Percentiles rank a stretch among this genome's conserved stretches.
Evolutionary conservation across 805 yeast species (phyloP).

Genomic region (Starmera caribaea): DNA sequence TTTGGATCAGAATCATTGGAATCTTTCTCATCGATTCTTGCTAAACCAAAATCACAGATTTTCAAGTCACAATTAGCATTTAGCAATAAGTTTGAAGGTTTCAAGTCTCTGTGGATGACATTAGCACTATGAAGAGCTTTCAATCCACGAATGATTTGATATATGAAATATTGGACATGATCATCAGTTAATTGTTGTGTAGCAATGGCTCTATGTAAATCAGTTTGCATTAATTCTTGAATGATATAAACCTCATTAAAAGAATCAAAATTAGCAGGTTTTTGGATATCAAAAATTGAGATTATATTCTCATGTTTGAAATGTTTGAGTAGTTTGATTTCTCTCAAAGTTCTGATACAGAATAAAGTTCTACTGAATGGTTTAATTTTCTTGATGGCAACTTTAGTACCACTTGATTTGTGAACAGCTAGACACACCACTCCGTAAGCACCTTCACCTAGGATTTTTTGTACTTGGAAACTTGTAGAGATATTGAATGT

Average conservation of each 20-base stretch:
- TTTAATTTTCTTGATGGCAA: slow-evolving; percentile 92
- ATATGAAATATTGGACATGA: slow-evolving; percentile 87
- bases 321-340: slow-evolving; percentile 78
- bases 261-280: slow-evolving; percentile 64
- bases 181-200: slow-evolving; percentile 83
- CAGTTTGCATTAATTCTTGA: slow-evolving; percentile 86
- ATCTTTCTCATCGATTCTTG: slow-evolving; percentile 32
- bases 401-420: slow-evolving; percentile 74
- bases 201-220: slow-evolving; percentile 69
- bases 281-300: slow-evolving; percentile 79
- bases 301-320: slow-evolving; percentile 93
- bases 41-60: slow-evolving; percentile 90
- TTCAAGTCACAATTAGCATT: slow-evolving; percentile 92
- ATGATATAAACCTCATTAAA: slow-evolving; percentile 84
- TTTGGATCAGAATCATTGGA: slow-evolving; percentile 33
- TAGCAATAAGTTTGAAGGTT: slow-evolving; percentile 78
- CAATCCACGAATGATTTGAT: slow-evolving; percentile 83
- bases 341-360: slow-evolving; percentile 82
- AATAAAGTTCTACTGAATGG: slow-evolving; percentile 88
- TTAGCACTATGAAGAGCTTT: slow-evolving; percentile 92
- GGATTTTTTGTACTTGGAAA: slow-evolving; percentile 73
- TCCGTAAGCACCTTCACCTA: slow-evolving; percentile 97
- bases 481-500: slow-evolving; percentile 80
- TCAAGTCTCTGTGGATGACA: slow-evolving; percentile 86
- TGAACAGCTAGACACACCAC: slow-evolving; percentile 86